A percentile compares a stretch with the other conserved stretches of the same genome.
Evolutionary conservation across 768 basidiomycete genomes (phyloP).

Genomic region (Auricularia cornea): DNA sequence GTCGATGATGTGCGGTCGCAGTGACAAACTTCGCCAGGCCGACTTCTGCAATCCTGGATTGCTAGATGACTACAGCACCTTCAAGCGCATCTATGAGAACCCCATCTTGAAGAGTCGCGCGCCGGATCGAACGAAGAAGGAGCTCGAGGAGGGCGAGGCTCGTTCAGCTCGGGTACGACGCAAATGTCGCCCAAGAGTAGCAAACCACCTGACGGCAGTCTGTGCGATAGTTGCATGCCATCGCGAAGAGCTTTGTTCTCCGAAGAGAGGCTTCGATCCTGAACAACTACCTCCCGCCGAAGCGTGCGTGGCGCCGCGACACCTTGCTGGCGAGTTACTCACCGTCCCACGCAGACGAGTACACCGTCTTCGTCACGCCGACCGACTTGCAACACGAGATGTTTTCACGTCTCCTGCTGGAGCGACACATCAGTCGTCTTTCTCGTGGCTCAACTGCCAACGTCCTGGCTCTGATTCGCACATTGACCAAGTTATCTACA

Average conservation of each 20-base stretch:
- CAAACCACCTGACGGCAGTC: too few species aligned
- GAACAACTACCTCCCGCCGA: constrained; percentile 81
- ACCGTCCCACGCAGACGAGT: constrained; percentile 62
- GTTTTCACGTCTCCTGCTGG: constrained; percentile 66
- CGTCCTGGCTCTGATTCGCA: constrained; percentile 69
- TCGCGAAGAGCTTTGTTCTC: constrained; percentile 85
- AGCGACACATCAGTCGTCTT: constrained; percentile 59
- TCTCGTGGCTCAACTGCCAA: constrained; percentile 65
- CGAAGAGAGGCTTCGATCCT: constrained; percentile 80
- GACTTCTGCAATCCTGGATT: constrained; percentile 93
- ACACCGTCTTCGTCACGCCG: constrained; percentile 93
- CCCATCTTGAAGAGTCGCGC: constrained; percentile 83
- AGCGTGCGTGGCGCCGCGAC: constrained; percentile 46
- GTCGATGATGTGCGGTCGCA: not conserved
- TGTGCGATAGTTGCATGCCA: constrained; percentile 65
- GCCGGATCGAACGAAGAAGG: constrained; percentile 62
- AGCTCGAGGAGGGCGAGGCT: constrained; percentile 69
- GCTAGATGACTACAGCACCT: constrained; percentile 69
- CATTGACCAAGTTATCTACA: constrained; percentile 85
- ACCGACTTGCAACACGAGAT: constrained; percentile 75
- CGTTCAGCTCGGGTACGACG: constrained; percentile 61
- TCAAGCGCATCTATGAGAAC: constrained; percentile 73
- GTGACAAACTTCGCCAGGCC: constrained; percentile 37
- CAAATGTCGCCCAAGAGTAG: not conserved
- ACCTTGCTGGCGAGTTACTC: not conserved